Base-by-base conservation (phyloP, 371 early-diverging fungal genomes). In the Conidiobolus incongruus region DNA sequence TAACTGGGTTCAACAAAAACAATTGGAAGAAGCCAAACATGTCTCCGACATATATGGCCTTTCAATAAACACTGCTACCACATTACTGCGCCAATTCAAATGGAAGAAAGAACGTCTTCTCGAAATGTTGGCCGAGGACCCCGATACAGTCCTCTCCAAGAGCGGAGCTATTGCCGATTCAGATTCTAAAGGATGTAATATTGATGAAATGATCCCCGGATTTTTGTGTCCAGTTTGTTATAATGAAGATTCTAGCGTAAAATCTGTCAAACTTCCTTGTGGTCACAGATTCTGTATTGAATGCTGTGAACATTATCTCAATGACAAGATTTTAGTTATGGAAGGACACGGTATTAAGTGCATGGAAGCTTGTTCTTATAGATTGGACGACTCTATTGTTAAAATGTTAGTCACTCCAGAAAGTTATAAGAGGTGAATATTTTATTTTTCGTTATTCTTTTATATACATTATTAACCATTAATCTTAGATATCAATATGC, bases 41-140 rank as follows among this genome's bases (percentile, higher is more conserved):
- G 77, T 79, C 0, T 45, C 68, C 5, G 63, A 59, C 11, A 65
- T 83, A 28, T 55, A 72, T 45, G 87, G 82, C 13, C 53, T 81
- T 38, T 49, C 59, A 0, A 49, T 49, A 13, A 59, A 72, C 20
- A 72, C 76, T 51, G 62, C 73, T 6, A 63, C 68, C 20, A 74
- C 77, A 12, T 56, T 89, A 45, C 63, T 89, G 34, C 72, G 82
- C 35, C 59, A 69, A 54, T 88, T 76, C 58, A 64, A 70, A 48
- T 93, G 93, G 92, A 88, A 89, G 59, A 86, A 86, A 58, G 94
- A 96, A 52, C 60, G 69, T 41, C 60, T 92, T 17, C 68, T 92
- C 37, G 94, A 95, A 53, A 60, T 66, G 31, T 88, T 83, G 54
- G 80, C 88, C 76, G 83, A 85, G 35, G 56, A 65, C 28, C 66